Base-by-base conservation (phyloP, 2,329 filamentous ascomycete genomes). In the Calonectria pteridis region DNA sequence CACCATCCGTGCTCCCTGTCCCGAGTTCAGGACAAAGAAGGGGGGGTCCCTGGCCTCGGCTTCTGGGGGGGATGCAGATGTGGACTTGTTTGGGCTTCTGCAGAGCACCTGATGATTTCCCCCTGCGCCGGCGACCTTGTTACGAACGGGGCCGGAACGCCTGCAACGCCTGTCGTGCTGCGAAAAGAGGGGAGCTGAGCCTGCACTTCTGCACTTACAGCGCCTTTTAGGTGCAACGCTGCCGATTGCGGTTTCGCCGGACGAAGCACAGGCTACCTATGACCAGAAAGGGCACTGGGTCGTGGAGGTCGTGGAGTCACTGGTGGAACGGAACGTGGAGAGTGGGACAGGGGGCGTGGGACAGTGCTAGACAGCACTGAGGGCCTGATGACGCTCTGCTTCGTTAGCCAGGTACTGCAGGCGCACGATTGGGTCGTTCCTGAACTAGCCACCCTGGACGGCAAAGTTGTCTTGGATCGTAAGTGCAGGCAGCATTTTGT, bases 301-400 rank as follows among this genome's bases (percentile, higher is more conserved):
- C 33, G 55, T 49, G 46, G 6, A 43, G 65, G 73, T 64, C 77
- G 77, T 79, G 77, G 77, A 79, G 77, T 75, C 77, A 46, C 43
- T 23, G 50, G 75, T 77, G 76, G 77, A 75, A 78, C 77, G 75
- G 77, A 75, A 78, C 77, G 68, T 75, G 77, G 77, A 74, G 75
- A 73, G 73, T 75, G 75, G 75, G 71, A 78, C 76, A 28, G 51
- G 58, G 67, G 76, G 67, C 64, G 67, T 71, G 71, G 76, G 73
- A 75, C 72, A 65, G 55, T 70, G 68, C 71, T 70, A 74, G 73
- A 75, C 72, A 65, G 55, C 72, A 69, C 71, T 70, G 67, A 73
- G 72, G 76, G 71, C 71, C 71, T 72, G 67, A 75, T 73, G 76
- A 79, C 72, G 40, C 75, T 67, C 16, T 66, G 40, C 73, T 46